A percentile compares a stretch with the other conserved stretches of the same genome.
Evolutionary conservation across 1,139 yeast species (phyloP).

Genomic region (Kazachstania sp.): DNA sequence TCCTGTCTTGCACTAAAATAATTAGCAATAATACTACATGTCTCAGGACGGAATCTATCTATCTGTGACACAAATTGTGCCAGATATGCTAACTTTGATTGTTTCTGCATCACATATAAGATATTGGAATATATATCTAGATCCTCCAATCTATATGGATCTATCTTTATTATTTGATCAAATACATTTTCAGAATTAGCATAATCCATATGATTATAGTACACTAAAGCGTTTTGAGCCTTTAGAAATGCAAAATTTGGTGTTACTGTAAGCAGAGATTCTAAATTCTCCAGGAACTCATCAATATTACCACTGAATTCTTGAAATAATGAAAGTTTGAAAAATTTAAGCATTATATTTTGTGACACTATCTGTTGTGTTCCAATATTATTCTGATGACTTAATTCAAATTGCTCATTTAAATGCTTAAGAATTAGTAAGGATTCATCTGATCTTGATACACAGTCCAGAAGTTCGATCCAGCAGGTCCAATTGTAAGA

Average conservation of each 20-base stretch:
- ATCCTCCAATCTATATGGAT: conserved; percentile 84
- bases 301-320: conserved; percentile 68
- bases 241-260: conserved; percentile 70
- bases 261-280: conserved; percentile 42
- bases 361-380: conserved; percentile 14
- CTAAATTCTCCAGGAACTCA: conserved; percentile 43
- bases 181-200: conserved; percentile 69
- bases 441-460: conserved; percentile 59
- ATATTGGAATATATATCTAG: conserved; percentile 89
- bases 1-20: conserved; percentile 87
- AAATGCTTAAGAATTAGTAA: conserved; percentile 38
- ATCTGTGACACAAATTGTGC: conserved; percentile 80
- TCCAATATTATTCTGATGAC: conserved; percentile 10
- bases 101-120: conserved; percentile 87
- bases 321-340: conserved; percentile 63
- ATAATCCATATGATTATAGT: conserved; percentile 76
- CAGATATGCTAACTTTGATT: conserved; percentile 70
- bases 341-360: conserved; percentile 55
- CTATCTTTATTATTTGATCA: conserved; percentile 63
- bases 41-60: conserved; percentile 86
- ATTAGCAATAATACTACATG: conserved; percentile 90
- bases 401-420: conserved; percentile 26
- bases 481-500: conserved; percentile 95
- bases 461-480: conserved; percentile 67
- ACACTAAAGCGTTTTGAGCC: conserved; percentile 70